Evolutionary conservation across 371 early-diverging fungal genomes (phyloP).

Genomic region (Polyrhizophydium stewartii): DNA sequence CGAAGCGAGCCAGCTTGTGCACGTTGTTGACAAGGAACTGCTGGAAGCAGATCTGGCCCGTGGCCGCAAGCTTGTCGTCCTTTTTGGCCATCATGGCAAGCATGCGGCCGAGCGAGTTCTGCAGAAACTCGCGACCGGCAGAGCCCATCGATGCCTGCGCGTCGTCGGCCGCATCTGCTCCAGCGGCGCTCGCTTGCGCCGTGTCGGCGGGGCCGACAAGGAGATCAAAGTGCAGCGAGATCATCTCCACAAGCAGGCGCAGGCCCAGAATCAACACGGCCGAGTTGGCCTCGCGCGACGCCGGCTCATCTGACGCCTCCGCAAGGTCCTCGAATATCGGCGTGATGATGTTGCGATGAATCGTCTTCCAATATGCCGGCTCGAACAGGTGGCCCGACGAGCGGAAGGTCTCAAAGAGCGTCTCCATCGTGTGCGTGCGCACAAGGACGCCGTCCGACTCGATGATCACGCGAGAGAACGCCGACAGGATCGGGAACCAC

Average conservation of each 20-base stretch:
- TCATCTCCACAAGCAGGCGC: slow-evolving; percentile 35
- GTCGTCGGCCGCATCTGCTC: slow-evolving; percentile 13
- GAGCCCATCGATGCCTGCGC: not conserved
- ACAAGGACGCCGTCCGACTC: slow-evolving; percentile 32
- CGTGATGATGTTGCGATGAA: slow-evolving; percentile 37
- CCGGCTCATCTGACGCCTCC: slow-evolving; percentile 10
- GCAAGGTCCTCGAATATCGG: slow-evolving; percentile 51
- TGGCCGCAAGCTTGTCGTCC: slow-evolving; percentile 45
- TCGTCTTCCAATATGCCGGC: slow-evolving; percentile 36
- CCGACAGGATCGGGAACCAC: slow-evolving; percentile 57
- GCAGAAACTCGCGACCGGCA: slow-evolving; percentile 16
- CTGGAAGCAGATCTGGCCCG: slow-evolving; percentile 47
- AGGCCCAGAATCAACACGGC: slow-evolving; percentile 44
- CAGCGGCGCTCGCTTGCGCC: slow-evolving; percentile 1
- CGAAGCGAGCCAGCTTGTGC: slow-evolving; percentile 19
- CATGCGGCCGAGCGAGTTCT: slow-evolving; percentile 26
- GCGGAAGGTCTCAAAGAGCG: slow-evolving; percentile 42
- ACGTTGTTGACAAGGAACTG: slow-evolving; percentile 40
- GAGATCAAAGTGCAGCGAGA: slow-evolving; percentile 25
- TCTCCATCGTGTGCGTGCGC: slow-evolving; percentile 33
- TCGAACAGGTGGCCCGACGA: slow-evolving; percentile 35
- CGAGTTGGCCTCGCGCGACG: slow-evolving; percentile 18
- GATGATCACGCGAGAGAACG: slow-evolving; percentile 42
- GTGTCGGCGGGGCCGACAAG: slow-evolving; percentile 14
- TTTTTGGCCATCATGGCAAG: slow-evolving; percentile 23